Evolutionary conservation across 176 grass and related monocot species (phyloP).

Genomic region (Elaeis guineensis): DNA sequence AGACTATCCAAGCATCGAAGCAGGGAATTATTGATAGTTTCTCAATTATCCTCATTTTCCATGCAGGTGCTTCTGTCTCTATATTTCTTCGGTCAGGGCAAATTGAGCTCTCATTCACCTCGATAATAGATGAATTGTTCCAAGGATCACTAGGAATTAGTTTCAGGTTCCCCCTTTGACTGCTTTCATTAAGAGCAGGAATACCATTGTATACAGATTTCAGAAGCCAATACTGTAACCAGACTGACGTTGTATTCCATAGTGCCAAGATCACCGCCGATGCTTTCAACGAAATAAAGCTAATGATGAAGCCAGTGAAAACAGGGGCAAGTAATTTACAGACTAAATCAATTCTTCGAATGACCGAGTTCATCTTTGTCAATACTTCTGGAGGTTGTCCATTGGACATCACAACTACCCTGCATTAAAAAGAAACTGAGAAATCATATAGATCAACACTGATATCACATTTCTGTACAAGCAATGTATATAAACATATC

Average conservation of each 20-base stretch:
- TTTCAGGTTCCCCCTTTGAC: conserved; percentile 19
- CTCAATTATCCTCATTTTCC: conserved; percentile 31
- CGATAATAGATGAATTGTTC: conserved; percentile 12
- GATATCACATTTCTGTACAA: no score
- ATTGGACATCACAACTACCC: conserved; percentile 80
- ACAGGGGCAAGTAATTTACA: conserved; percentile 89
- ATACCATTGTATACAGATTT: conserved; percentile 62
- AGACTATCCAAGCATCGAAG: conserved; percentile 61
- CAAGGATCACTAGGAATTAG: conserved; percentile 4
- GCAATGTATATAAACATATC: no score
- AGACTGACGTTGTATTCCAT: conserved; percentile 58
- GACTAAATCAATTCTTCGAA: conserved; percentile 79
- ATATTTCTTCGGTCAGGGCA: conserved; percentile 2
- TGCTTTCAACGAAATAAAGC: conserved; percentile 64
- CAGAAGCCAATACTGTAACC: conserved; percentile 73
- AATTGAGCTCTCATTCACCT: conserved; percentile 8
- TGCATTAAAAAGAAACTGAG: conserved; percentile 13
- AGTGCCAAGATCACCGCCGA: conserved; percentile 52
- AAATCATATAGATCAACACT: not conserved
- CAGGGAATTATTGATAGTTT: conserved; percentile 49
- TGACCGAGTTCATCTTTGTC: conserved; percentile 76
- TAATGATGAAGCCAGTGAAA: conserved; percentile 70
- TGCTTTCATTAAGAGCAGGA: conserved; percentile 43
- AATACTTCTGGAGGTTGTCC: conserved; percentile 31
- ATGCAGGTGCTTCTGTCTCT: conserved; percentile 1